Evolutionary conservation across 192 early-diverging fungal genomes (phyloP).

Genomic region (Coemansia asiatica): DNA sequence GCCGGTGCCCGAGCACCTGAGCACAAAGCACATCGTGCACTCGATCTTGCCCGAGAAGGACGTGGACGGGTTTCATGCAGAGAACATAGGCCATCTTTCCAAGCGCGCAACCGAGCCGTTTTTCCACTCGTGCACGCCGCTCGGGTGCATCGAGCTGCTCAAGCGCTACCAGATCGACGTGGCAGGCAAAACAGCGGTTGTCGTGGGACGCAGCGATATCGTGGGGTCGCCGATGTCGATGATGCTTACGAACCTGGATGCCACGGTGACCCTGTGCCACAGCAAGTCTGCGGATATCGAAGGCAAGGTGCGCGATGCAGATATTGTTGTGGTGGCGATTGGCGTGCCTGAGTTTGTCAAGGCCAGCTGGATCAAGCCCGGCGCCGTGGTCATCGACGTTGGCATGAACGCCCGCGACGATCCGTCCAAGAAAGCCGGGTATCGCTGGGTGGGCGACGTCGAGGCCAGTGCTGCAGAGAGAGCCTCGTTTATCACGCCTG

Average conservation of each 20-base stretch:
- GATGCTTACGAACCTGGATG: slow-evolving; percentile 77
- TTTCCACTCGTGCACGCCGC: slow-evolving; percentile 97
- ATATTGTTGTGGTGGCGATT: slow-evolving; percentile 89
- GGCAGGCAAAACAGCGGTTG: slow-evolving; percentile 88
- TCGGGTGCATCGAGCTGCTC: slow-evolving; percentile 87
- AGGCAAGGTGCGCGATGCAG: slow-evolving; percentile 76
- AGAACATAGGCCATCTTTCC: slow-evolving; percentile 89
- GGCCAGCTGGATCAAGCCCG: slow-evolving; percentile 93
- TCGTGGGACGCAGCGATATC: slow-evolving; percentile 96
- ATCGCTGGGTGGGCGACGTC: slow-evolving; percentile 93
- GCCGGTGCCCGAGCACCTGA: slow-evolving; percentile 84
- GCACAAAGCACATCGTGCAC: slow-evolving; percentile 80
- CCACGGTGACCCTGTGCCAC: slow-evolving; percentile 96
- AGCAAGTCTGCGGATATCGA: slow-evolving; percentile 75
- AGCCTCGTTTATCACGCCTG: slow-evolving; percentile 88
- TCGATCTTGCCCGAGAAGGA: slow-evolving; percentile 86
- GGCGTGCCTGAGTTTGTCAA: slow-evolving; percentile 79
- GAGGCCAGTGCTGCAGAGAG: slow-evolving; percentile 68
- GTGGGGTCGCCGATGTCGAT: slow-evolving; percentile 83
- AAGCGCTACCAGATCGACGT: slow-evolving; percentile 66
- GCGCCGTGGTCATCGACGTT: slow-evolving; percentile 94
- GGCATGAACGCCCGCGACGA: slow-evolving; percentile 93
- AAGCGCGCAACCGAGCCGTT: slow-evolving; percentile 77
- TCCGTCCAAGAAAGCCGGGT: slow-evolving; percentile 83
- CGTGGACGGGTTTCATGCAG: slow-evolving; percentile 98